phyloP scores from a whole-genome alignment of 192 early-diverging fungal genomes.

The Linnemannia exigua region DNA sequence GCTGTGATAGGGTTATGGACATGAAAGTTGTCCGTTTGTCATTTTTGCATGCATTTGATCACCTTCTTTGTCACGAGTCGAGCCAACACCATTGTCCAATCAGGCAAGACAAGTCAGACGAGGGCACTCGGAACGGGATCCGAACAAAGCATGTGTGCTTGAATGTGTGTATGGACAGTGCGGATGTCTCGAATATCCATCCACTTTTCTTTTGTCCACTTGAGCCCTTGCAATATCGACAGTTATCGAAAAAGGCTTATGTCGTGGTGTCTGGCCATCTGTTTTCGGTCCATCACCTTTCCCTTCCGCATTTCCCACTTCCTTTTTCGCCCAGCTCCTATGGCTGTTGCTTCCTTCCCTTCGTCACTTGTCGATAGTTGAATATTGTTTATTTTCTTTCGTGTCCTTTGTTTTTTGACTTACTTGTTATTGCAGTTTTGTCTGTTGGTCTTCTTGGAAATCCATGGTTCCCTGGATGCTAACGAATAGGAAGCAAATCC shows the following conservation, averaged over 20 bases:
- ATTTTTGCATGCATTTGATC: no score
- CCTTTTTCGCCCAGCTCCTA: neutral
- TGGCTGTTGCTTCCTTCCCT: neutral
- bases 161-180: neutral
- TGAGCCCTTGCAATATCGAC: no score
- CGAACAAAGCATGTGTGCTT: neutral
- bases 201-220: neutral
- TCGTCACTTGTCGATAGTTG: neutral
- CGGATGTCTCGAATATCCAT: neutral
- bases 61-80: neutral
- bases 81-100: neutral
- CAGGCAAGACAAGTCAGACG: neutral
- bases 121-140: neutral
- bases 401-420: neutral
- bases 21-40: no score
- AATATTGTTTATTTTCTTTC: neutral
- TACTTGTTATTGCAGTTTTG: neutral
- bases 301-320: neutral
- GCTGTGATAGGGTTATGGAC: no score
- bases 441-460: neutral
- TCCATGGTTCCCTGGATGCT: neutral
- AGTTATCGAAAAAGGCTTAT: no score
- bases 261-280: neutral
- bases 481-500: slow-evolving; percentile 4
- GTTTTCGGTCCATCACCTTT: neutral